phyloP scores from a whole-genome alignment of 495 filamentous ascomycete species.

The Aspergillus sparsus region DNA sequence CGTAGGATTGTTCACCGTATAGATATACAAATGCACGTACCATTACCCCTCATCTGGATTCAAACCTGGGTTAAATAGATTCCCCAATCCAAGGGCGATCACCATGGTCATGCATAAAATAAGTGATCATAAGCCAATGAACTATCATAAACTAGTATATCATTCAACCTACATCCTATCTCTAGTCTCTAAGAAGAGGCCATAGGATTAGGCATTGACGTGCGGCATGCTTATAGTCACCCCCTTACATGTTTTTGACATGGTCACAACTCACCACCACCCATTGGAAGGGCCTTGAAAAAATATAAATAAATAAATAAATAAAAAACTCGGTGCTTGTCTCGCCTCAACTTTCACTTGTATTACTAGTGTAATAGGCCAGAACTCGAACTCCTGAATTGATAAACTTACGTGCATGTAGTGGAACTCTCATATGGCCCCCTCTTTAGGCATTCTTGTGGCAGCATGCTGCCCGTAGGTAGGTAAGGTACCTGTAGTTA shows the following conservation, averaged over 20 bases:
- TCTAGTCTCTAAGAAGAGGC: not conserved
- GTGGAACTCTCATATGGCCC: too few species aligned
- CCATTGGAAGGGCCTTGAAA: not conserved
- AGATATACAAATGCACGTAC: not conserved
- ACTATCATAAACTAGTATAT: too few species aligned
- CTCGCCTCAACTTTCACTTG: not conserved
- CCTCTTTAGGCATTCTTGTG: too few species aligned
- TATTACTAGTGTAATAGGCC: not conserved
- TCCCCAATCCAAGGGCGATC: not conserved
- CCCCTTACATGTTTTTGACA: not conserved
- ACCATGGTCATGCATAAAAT: conserved; percentile 1
- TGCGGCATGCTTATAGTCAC: not conserved
- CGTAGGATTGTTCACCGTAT: too few species aligned
- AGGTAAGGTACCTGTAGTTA: not conserved
- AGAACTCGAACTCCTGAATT: not conserved
- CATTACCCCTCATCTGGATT: not conserved
- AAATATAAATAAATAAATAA: not conserved
- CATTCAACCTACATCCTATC: not conserved
- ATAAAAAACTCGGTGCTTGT: conserved; percentile 7
- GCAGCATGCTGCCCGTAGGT: not conserved
- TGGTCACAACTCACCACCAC: not conserved
- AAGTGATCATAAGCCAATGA: not conserved
- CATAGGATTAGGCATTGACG: not conserved
- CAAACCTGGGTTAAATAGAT: not conserved
- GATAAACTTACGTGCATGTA: too few species aligned